Evolutionary conservation across 1,139 yeast species (phyloP).

Genomic region (Taiozyma sp.): DNA sequence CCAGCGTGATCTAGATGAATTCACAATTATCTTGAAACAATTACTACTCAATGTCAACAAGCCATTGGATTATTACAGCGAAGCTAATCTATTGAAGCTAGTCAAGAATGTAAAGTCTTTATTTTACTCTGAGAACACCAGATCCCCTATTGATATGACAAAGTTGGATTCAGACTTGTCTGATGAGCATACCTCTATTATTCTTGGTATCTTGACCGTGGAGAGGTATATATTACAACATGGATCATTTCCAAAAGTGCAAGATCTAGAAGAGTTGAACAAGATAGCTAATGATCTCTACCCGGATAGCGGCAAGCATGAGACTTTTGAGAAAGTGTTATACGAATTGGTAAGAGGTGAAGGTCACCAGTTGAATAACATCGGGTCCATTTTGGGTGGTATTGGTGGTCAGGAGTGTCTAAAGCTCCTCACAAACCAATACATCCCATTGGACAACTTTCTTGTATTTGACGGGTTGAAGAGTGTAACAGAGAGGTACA

Average conservation of each 20-base stretch:
- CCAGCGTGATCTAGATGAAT: slow-evolving; percentile 38
- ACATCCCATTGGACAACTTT: slow-evolving; percentile 65
- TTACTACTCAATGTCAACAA: slow-evolving; percentile 24
- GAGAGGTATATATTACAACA: slow-evolving; percentile 9
- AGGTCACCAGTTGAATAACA: slow-evolving; percentile 41
- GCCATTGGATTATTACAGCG: slow-evolving; percentile 16
- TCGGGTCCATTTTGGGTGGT: slow-evolving; percentile 66
- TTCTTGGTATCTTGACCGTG: slow-evolving; percentile 24
- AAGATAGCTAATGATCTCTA: slow-evolving; percentile 14
- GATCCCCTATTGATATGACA: slow-evolving; percentile 1
- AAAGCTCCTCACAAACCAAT: slow-evolving; percentile 64
- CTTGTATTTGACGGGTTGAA: slow-evolving; percentile 67
- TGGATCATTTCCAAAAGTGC: slow-evolving; percentile 7
- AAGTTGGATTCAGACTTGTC: background rate
- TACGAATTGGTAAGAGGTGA: slow-evolving; percentile 34
- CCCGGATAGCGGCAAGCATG: background rate
- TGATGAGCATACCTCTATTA: slow-evolving; percentile 11
- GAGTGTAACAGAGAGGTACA: slow-evolving; percentile 44
- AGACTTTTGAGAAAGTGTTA: slow-evolving; percentile 16
- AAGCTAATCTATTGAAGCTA: slow-evolving; percentile 43
- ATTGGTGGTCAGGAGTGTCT: slow-evolving; percentile 78
- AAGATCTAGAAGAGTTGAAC: slow-evolving; percentile 6
- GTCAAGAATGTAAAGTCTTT: slow-evolving; percentile 52
- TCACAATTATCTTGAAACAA: slow-evolving; percentile 33
- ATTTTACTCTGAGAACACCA: slow-evolving; percentile 25